These are phyloP conservation scores for Paramecium sonneborni DNA, from an alignment of 73 alveolate genomes.

Conservation along the genomic window DNA sequence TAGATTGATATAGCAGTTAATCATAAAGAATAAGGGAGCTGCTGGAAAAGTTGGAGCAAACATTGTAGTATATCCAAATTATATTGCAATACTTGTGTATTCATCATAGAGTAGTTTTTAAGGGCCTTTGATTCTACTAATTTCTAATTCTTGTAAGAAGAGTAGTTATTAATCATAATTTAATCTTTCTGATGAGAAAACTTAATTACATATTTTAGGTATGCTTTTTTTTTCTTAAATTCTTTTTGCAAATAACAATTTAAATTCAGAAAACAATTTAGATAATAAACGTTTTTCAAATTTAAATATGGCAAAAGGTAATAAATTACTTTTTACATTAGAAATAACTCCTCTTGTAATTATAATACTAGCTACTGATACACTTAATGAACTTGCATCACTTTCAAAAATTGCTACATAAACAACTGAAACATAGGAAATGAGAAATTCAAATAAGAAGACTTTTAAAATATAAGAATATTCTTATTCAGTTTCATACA, in stretches of 20 bases:
- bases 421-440: background rate
- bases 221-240: background rate
- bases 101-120: background rate
- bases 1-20: background rate
- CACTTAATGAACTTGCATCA: background rate
- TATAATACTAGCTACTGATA: background rate
- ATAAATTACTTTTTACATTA: background rate
- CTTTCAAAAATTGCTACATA: background rate
- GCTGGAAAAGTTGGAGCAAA: constrained; percentile 52
- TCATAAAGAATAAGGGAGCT: constrained; percentile 21
- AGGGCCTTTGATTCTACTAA: background rate
- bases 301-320: background rate
- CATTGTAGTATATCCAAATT: constrained; percentile 36
- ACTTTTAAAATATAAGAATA: background rate
- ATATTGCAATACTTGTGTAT: background rate
- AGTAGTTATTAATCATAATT: background rate
- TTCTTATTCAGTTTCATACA: background rate
- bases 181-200: background rate
- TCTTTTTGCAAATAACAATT: background rate
- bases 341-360: constrained; percentile 21
- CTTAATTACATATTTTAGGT: background rate
- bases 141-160: background rate
- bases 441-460: constrained; percentile 1
- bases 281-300: background rate
- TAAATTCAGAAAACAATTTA: background rate